Evolutionary conservation across 2,329 filamentous ascomycete genomes (phyloP), one percentile per base, ranked within the genome.

Genomic region (Esteya vermicola): DNA sequence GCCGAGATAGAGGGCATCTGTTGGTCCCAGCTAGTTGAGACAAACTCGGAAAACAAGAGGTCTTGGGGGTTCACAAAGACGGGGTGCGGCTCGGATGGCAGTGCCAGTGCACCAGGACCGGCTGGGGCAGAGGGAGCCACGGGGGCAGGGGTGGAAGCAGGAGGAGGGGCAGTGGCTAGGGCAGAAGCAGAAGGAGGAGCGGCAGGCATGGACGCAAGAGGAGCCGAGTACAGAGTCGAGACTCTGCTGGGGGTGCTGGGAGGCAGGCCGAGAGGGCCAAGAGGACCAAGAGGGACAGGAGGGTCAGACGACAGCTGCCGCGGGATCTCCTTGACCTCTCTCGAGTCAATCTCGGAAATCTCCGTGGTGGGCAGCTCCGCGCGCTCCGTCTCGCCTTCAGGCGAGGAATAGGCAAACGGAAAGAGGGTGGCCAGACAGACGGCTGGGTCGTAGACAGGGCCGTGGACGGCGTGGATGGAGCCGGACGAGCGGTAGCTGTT

Each of bases 281-380:
- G n/a, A n/a, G n/a, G n/a, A n/a, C n/a, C n/a, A n/a, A n/a, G n/a
- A n/a, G n/a, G n/a, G n/a, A n/a, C n/a, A n/a, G n/a, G n/a, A n/a
- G n/a, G n/a, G n/a, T n/a, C n/a, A n/a, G n/a, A n/a, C n/a, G n/a
- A n/a, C n/a, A n/a, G 20, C 23, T 22, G 38, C 21, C 19, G 19
- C 13, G 23, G 31, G 26, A 32, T 39, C 47, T 50, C 33, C 3
- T 39, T 38, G 36, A 69, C 52, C 45, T 68, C 62, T 34, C 50
- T 55, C 5, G 68, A 70, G 50, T 70, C 68, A 43, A 72, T 62
- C 48, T 73, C 70, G 43, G 35, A 26, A 13, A 72, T 68, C 52
- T 69, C 66, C 9, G 57, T 67, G 6, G 65, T 62, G 16, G 60
- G 62, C 14, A 73, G 55, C 51, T 73, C 70, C 38, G 56, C 54